These are phyloP conservation scores for Chlamydomonas applanata DNA, from an alignment of 139 green algal genomes.

Conservation along the genomic window DNA sequence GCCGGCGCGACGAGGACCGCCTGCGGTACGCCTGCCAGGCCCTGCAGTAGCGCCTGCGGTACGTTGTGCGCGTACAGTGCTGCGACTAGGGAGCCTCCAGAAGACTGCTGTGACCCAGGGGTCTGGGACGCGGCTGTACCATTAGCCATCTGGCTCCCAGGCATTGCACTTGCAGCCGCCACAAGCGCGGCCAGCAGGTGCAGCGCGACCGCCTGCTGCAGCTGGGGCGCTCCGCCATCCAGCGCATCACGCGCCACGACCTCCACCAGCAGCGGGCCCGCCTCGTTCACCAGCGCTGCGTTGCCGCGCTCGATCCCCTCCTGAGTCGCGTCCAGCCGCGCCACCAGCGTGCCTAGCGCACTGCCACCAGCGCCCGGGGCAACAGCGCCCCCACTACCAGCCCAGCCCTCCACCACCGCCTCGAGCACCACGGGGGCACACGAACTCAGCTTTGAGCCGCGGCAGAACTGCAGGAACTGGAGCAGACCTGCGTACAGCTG, in stretches of 20 bases:
- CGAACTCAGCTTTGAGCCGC: constrained; percentile 35
- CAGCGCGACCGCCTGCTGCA: constrained; percentile 56
- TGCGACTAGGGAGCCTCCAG: constrained; percentile 26
- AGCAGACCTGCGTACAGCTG: constrained; percentile 59
- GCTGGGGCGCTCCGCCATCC: constrained; percentile 18
- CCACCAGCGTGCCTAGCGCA: constrained; percentile 1
- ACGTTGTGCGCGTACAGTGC: constrained; percentile 42
- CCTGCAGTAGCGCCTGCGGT: constrained; percentile 50
- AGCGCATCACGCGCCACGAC: constrained; percentile 48
- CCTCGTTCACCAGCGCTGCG: constrained; percentile 25
- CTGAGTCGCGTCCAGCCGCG: constrained; percentile 19
- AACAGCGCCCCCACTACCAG: neutral
- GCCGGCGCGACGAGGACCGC: too few species aligned
- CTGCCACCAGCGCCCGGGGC: neutral
- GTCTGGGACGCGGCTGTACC: neutral
- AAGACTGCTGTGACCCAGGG: neutral
- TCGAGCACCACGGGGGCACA: constrained; percentile 29
- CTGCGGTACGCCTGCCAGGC: constrained; percentile 32
- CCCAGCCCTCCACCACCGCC: constrained; percentile 31
- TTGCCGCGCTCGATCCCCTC: constrained; percentile 43
- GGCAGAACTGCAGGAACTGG: constrained; percentile 63
- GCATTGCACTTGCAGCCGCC: constrained; percentile 30
- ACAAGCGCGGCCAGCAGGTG: constrained; percentile 59
- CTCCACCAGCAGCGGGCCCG: constrained; percentile 25
- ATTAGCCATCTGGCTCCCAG: neutral